Conservation (phyloP, 148 eudicot species). For the Arctostaphylos glauca region DNA sequence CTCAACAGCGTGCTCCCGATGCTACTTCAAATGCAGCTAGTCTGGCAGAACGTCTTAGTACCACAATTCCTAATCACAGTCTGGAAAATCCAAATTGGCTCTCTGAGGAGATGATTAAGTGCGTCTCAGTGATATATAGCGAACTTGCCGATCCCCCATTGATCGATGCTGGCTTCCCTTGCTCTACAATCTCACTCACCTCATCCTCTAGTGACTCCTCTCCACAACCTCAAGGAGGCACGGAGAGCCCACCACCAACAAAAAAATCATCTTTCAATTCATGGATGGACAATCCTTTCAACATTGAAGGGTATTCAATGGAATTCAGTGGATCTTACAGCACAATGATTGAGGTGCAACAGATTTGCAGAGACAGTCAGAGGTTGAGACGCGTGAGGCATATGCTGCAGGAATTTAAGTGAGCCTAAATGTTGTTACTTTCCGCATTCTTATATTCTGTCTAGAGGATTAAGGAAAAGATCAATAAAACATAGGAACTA, state of each 20-base stretch:
- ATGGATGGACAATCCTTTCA: slow-evolving; percentile 37
- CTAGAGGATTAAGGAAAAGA: not conserved
- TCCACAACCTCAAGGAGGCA: slow-evolving; percentile 28
- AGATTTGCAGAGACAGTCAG: slow-evolving; percentile 45
- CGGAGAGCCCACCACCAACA: slow-evolving; percentile 40
- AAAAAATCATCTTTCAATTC: slow-evolving; percentile 32
- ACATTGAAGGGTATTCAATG: slow-evolving; percentile 30
- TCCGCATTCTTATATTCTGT: not conserved
- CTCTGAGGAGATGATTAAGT: slow-evolving; percentile 80
- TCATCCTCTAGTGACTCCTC: slow-evolving; percentile 42
- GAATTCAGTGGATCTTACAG: slow-evolving; percentile 54
- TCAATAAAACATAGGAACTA: not conserved
- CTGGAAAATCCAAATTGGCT: slow-evolving; percentile 60
- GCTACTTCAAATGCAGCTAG: slow-evolving; percentile 32
- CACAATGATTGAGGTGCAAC: slow-evolving; percentile 51
- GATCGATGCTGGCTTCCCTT: slow-evolving; percentile 29
- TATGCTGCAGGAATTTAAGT: slow-evolving; percentile 63
- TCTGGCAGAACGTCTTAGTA: slow-evolving; percentile 66
- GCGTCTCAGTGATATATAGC: slow-evolving; percentile 58
- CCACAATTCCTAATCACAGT: slow-evolving; percentile 37
- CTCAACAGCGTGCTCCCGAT: slow-evolving; percentile 34
- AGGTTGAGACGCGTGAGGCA: slow-evolving; percentile 48
- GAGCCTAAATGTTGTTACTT: slow-evolving; percentile 7
- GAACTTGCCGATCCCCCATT: slow-evolving; percentile 53
- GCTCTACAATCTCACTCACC: slow-evolving; percentile 45